phyloP scores from a whole-genome alignment of 306 rosid genomes.

The Carpinus fangiana region DNA sequence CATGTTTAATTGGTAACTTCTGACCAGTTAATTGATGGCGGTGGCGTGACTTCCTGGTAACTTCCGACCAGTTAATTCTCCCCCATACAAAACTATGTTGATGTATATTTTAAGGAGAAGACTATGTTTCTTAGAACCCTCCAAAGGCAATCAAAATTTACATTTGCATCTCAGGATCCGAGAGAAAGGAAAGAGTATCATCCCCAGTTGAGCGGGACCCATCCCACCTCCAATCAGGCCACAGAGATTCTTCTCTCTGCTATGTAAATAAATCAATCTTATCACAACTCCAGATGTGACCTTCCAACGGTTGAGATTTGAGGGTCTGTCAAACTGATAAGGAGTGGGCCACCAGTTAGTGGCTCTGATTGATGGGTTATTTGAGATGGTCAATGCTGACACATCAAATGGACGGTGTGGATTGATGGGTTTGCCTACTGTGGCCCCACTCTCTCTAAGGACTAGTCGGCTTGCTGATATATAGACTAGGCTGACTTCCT shows the following conservation, averaged over 20 bases:
- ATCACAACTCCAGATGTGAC: neutral
- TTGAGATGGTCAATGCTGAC: slow-evolving; percentile 25
- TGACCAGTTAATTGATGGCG: neutral
- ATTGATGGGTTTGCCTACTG: slow-evolving; percentile 46
- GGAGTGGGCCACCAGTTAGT: slow-evolving; percentile 18
- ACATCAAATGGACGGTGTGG: slow-evolving; percentile 33
- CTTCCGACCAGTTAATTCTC: neutral
- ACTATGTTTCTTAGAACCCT: neutral
- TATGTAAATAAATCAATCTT: neutral
- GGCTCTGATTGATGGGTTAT: slow-evolving; percentile 16
- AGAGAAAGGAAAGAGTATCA: slow-evolving; percentile 5
- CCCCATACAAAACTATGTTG: neutral
- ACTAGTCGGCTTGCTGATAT: slow-evolving; percentile 29
- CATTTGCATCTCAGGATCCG: slow-evolving; percentile 16
- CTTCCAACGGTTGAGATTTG: slow-evolving; percentile 34
- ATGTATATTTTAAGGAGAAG: neutral
- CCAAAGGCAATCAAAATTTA: slow-evolving; percentile 6
- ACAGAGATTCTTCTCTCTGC: neutral
- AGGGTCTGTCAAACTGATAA: slow-evolving; percentile 21
- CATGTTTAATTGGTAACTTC: no score
- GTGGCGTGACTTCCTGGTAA: slow-evolving; percentile 27
- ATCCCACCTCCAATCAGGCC: slow-evolving; percentile 12
- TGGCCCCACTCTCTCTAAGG: slow-evolving; percentile 29
- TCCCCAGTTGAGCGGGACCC: slow-evolving; percentile 26
- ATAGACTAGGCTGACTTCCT: slow-evolving; percentile 31